Evolutionary conservation across 2,329 filamentous ascomycete genomes (phyloP).

Genomic region (Fusarium brevicatenulatum): DNA sequence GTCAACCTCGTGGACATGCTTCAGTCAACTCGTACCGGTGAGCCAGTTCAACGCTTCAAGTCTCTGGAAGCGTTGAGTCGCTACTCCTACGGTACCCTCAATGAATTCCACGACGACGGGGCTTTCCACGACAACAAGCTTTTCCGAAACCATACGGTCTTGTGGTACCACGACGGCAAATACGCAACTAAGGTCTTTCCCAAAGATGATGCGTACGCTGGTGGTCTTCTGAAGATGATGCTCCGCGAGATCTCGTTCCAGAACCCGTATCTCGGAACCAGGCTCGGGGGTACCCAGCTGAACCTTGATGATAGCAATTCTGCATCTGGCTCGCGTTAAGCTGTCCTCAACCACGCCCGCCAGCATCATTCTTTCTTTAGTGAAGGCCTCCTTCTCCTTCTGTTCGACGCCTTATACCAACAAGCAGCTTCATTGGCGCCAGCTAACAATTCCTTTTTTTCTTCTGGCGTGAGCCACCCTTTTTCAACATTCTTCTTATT

Average conservation of each 20-base stretch:
- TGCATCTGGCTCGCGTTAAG: background rate
- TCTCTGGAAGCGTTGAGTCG: too few species aligned
- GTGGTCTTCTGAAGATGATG: conserved; percentile 15
- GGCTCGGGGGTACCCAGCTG: background rate
- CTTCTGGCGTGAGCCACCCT: background rate
- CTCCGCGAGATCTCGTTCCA: conserved; percentile 17
- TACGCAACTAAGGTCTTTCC: too few species aligned
- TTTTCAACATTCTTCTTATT: too few species aligned
- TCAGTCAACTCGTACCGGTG: rapidly evolving
- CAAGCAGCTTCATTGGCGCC: background rate
- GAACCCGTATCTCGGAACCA: background rate
- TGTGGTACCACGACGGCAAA: too few species aligned
- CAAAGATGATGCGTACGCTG: too few species aligned
- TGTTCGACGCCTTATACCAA: too few species aligned
- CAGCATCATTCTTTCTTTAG: background rate
- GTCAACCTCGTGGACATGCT: conserved; percentile 4
- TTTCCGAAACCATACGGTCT: too few species aligned
- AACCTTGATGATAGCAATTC: background rate
- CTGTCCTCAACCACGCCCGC: background rate
- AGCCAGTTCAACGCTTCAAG: background rate
- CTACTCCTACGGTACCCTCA: too few species aligned
- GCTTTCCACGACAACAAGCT: too few species aligned
- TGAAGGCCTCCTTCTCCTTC: background rate
- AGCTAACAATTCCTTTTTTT: background rate
- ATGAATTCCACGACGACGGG: too few species aligned